phyloP scores from a whole-genome alignment of 23 red algal genomes.

The Cyanidioschyzon merolae region DNA sequence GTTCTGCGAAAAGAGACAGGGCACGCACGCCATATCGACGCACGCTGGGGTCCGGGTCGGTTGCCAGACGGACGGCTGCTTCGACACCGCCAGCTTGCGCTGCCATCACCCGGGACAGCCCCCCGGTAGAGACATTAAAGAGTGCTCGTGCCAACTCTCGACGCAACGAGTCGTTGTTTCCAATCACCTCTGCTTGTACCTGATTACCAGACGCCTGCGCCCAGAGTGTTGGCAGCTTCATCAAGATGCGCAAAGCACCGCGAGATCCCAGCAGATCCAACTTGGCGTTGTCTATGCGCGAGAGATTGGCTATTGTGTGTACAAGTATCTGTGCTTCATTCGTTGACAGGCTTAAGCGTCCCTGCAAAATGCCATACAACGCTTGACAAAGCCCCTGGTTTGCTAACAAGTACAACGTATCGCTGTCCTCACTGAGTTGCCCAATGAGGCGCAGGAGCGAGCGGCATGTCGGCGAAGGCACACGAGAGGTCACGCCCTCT shows the following conservation, averaged over 20 bases:
- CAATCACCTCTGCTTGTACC: background rate
- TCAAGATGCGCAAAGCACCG: background rate
- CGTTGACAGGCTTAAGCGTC: background rate
- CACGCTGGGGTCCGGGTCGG: conserved; percentile 9
- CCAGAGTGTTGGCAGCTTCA: background rate
- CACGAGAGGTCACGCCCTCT: background rate
- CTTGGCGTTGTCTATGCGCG: conserved; percentile 9
- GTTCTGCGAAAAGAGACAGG: conserved; percentile 20
- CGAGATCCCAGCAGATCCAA: conserved; percentile 7
- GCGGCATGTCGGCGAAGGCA: background rate
- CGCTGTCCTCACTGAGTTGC: conserved; percentile 5
- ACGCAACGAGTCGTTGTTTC: conserved; percentile 10
- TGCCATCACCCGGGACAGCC: conserved; percentile 20
- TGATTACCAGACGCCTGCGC: background rate
- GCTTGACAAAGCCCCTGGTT: conserved; percentile 2
- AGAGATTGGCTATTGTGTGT: conserved; percentile 8
- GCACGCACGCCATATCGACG: conserved; percentile 14
- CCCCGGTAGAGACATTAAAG: conserved; percentile 20
- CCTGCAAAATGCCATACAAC: background rate
- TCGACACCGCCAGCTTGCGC: conserved; percentile 19
- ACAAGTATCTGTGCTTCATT: conserved; percentile 1
- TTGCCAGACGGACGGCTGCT: conserved; percentile 2
- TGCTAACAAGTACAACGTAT: background rate
- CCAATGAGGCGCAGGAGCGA: conserved; percentile 11
- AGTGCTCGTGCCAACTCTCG: conserved; percentile 19